A percentile compares a stretch with the other conserved stretches of the same genome.
These are phyloP conservation scores for Penicillium robsamsonii DNA, from an alignment of 495 filamentous ascomycete genomes.

Conservation along the genomic window DNA sequence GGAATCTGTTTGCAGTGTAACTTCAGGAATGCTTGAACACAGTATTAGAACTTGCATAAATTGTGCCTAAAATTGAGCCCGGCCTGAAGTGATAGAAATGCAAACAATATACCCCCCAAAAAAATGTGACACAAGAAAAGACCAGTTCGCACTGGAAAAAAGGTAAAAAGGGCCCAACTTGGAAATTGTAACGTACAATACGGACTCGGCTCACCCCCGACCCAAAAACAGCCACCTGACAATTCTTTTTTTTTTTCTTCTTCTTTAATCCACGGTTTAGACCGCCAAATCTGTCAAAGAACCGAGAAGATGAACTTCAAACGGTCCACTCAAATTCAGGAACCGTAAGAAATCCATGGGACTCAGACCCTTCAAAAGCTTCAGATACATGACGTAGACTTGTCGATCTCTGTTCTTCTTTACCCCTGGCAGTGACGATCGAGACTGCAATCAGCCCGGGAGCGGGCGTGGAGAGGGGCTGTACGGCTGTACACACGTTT, in stretches of 20 bases:
- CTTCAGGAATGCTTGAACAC: not conserved
- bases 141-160: not conserved
- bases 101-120: not conserved
- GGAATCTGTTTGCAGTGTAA: constrained; percentile 3
- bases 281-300: constrained; percentile 1
- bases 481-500: not conserved
- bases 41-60: not conserved
- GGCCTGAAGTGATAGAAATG: not conserved
- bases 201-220: constrained; percentile 7
- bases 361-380: not conserved
- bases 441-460: constrained; percentile 8
- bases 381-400: constrained; percentile 2
- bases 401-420: constrained; percentile 9
- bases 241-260: not conserved
- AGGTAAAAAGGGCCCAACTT: constrained; percentile 2
- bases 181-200: constrained; percentile 1
- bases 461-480: constrained; percentile 2
- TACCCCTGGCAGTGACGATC: constrained; percentile 28
- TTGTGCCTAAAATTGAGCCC: not conserved
- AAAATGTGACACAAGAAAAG: not conserved
- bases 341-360: not conserved
- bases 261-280: constrained; percentile 1
- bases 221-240: constrained; percentile 7
- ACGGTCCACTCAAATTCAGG: constrained; percentile 3
- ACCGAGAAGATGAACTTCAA: not conserved